A percentile compares a stretch with the other conserved stretches of the same genome.
phyloP scores from a whole-genome alignment of 2,329 filamentous ascomycete species.

The Biscogniauxia marginata region DNA sequence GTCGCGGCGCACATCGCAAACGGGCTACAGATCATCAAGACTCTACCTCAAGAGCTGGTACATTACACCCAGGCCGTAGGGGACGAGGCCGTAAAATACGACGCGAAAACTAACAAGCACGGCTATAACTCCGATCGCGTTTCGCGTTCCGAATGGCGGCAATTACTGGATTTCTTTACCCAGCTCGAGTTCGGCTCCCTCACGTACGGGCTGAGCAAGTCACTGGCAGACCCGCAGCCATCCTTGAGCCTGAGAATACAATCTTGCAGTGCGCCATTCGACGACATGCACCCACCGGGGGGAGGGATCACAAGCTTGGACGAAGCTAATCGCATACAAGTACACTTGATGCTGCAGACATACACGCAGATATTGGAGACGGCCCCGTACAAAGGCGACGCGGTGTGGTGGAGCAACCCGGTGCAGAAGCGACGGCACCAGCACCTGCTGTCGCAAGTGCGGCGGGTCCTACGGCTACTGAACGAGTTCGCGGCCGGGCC shows the following conservation, averaged over 20 bases:
- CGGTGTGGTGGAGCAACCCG: slow-evolving; percentile 1
- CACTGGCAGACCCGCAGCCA: not conserved
- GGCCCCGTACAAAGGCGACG: slow-evolving; percentile 2
- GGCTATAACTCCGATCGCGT: slow-evolving; percentile 6
- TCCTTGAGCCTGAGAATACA: slow-evolving; percentile 2
- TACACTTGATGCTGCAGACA: not conserved
- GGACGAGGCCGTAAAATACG: not conserved
- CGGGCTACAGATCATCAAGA: slow-evolving; percentile 32
- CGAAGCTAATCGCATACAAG: not conserved
- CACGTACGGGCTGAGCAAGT: slow-evolving; percentile 10
- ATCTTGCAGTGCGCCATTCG: slow-evolving; percentile 5
- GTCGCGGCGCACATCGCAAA: slow-evolving; percentile 31
- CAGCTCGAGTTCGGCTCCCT: slow-evolving; percentile 13
- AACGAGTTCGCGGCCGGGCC: not conserved
- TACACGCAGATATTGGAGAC: slow-evolving; percentile 4
- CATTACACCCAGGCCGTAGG: not conserved
- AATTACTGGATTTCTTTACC: slow-evolving; percentile 18
- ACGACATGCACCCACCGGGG: not conserved
- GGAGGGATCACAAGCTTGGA: not conserved
- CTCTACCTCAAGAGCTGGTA: slow-evolving; percentile 22
- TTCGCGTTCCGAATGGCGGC: slow-evolving; percentile 18
- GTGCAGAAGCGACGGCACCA: not conserved
- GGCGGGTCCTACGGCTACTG: slow-evolving; percentile 1
- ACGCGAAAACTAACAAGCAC: not conserved
- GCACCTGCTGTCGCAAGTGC: not conserved